phyloP scores from a whole-genome alignment of 495 filamentous ascomycete genomes.

The Neurospora cerealis region DNA sequence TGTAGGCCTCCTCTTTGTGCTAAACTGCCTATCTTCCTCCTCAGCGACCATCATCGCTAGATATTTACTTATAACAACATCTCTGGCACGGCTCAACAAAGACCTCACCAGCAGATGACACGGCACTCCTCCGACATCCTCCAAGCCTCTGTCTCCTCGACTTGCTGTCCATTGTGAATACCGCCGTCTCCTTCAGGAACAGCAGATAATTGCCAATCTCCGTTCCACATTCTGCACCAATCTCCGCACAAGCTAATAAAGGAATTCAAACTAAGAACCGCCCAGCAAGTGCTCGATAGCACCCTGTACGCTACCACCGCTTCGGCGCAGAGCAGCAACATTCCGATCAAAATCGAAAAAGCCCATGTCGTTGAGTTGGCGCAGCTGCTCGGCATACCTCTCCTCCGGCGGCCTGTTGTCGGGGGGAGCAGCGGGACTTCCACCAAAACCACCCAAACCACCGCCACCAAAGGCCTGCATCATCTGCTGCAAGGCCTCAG shows the following conservation, averaged over 20 bases:
- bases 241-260: background rate
- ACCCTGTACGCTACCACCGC: slow-evolving; percentile 90
- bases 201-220: background rate
- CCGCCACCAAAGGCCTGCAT: slow-evolving; percentile 23
- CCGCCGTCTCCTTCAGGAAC: background rate
- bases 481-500: slow-evolving; percentile 40
- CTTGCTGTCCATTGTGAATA: background rate
- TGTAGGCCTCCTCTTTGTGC: background rate
- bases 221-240: background rate
- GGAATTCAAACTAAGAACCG: slow-evolving; percentile 4
- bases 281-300: slow-evolving; percentile 72
- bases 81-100: background rate
- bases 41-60: background rate
- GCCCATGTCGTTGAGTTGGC: slow-evolving; percentile 97
- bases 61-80: background rate
- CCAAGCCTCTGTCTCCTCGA: background rate
- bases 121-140: background rate
- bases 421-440: slow-evolving; percentile 39
- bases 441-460: slow-evolving; percentile 11
- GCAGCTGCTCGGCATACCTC: slow-evolving; percentile 77
- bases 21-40: background rate
- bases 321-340: slow-evolving; percentile 74
- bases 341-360: slow-evolving; percentile 96
- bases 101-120: background rate
- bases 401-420: slow-evolving; percentile 92